Base-by-base conservation (phyloP, 306 rosid species). In the Rosa chinensis region DNA sequence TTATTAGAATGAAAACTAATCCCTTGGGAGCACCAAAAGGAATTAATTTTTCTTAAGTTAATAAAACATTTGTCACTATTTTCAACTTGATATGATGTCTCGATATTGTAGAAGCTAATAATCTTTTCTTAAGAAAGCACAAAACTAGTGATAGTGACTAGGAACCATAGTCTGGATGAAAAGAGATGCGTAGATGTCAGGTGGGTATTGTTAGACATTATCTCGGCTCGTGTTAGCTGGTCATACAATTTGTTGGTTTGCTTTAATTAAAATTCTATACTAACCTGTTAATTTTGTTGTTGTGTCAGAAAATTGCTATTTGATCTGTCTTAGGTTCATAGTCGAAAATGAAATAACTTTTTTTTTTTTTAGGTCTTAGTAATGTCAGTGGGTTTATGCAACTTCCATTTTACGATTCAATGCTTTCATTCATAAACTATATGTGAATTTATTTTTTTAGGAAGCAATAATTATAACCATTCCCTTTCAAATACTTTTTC, bases 401-500 rank as follows among this genome's bases (percentile, higher is more conserved):
- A 35, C 37, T 72, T 47, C 47, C 67, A 25, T 66, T 10, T 14
- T 79, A 59, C 21, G 40, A 64, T 70, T 39, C 75, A 37, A 49
- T 75, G 32, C 80, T 61, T 75, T 28, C n/a, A 25, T 59, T 71
- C 37, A 43, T 35, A 23, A 73, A 12, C 50, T 74, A 59, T 76
- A 49, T 64, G n/a, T 71, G 58, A 56, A 43, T 76, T 72, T 18
- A 37, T 39, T 71, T 8, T 73, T 83, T 47, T 35, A 53, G 32
- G 55, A 39, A 11, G 42, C 68, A 44, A 72, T 63, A 16, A 32
- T 44, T 56, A 39, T 42, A 8, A 42, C 5, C 16, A 2, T 21
- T 21, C 23, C n/a, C 7, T 72, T 70, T 52, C 20, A 70, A 68
- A 43, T 58, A 25, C 55, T 81, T 71, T 82, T 25, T 73, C 1